These are phyloP conservation scores for Gaertneriomyces sp. DNA, from an alignment of 192 early-diverging fungal genomes.

Conservation along the genomic window DNA sequence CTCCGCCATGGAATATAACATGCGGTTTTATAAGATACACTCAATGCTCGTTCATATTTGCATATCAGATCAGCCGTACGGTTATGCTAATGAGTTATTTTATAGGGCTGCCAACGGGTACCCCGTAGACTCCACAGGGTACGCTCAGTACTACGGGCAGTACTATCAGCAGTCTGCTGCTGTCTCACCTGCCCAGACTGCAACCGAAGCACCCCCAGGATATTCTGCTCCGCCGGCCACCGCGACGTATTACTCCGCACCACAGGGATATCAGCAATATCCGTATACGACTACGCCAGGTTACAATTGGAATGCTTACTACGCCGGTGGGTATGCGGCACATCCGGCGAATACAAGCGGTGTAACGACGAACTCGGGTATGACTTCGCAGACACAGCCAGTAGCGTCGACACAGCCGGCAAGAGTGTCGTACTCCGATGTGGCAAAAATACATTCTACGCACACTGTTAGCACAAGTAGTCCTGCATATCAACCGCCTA, in stretches of 20 bases:
- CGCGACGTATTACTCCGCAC: neutral
- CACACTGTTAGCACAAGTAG: neutral
- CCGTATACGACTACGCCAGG: neutral
- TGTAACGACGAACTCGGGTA: neutral
- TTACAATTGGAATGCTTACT: neutral
- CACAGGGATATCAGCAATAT: neutral
- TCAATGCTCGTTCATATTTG: too few relatives aligned
- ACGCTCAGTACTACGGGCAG: constrained; percentile 17
- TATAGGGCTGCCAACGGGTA: neutral
- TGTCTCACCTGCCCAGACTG: neutral
- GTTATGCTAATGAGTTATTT: too few relatives aligned
- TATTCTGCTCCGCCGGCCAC: neutral
- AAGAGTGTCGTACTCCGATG: neutral
- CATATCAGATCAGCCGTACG: too few relatives aligned
- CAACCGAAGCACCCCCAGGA: neutral
- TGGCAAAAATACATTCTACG: neutral
- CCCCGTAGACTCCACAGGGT: constrained; percentile 5
- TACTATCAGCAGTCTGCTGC: neutral
- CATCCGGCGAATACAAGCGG: constrained; percentile 1
- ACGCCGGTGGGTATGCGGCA: constrained; percentile 8
- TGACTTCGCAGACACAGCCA: neutral
- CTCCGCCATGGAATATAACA: too few relatives aligned
- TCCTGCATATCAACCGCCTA: neutral
- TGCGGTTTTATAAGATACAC: too few relatives aligned
- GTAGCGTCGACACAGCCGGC: neutral